Conservation (phyloP, 192 early-diverging fungal genomes). For the Phycomyces blakesleeanus region DNA sequence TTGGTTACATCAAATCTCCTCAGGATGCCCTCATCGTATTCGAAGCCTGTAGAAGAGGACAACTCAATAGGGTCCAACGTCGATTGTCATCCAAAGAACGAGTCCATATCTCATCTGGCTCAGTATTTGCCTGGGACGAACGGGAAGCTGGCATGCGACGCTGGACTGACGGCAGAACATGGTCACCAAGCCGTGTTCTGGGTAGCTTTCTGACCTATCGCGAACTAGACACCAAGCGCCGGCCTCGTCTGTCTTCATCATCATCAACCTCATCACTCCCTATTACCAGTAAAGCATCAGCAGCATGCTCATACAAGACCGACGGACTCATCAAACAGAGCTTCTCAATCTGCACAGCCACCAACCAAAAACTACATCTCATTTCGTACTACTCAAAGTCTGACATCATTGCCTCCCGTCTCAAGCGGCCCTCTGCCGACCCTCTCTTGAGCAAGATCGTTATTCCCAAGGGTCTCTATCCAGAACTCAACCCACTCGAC, state of each 20-base stretch:
- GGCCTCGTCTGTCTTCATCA: constrained; percentile 38
- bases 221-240: constrained; percentile 69
- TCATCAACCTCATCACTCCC: constrained; percentile 14
- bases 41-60: constrained; percentile 79
- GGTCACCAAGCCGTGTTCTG: constrained; percentile 84
- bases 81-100: constrained; percentile 83
- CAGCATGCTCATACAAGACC: constrained; percentile 59
- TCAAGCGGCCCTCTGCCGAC: constrained; percentile 67
- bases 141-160: constrained; percentile 86
- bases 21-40: constrained; percentile 87
- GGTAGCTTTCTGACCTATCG: constrained; percentile 89
- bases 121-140: constrained; percentile 91
- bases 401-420: constrained; percentile 61
- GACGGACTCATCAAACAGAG: constrained; percentile 87
- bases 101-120: constrained; percentile 73
- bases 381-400: constrained; percentile 89
- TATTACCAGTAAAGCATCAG: constrained; percentile 12
- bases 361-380: constrained; percentile 78
- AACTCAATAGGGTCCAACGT: constrained; percentile 73
- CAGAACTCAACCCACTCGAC: constrained; percentile 57
- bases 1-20: constrained; percentile 80
- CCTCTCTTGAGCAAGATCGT: constrained; percentile 60
- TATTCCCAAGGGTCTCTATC: constrained; percentile 81
- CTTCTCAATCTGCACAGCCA: constrained; percentile 78
- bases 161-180: constrained; percentile 90